A percentile compares a stretch with the other conserved stretches of the same genome.
Evolutionary conservation across 345 rosid species (phyloP).

Genomic region (Dipteronia dyeriana): DNA sequence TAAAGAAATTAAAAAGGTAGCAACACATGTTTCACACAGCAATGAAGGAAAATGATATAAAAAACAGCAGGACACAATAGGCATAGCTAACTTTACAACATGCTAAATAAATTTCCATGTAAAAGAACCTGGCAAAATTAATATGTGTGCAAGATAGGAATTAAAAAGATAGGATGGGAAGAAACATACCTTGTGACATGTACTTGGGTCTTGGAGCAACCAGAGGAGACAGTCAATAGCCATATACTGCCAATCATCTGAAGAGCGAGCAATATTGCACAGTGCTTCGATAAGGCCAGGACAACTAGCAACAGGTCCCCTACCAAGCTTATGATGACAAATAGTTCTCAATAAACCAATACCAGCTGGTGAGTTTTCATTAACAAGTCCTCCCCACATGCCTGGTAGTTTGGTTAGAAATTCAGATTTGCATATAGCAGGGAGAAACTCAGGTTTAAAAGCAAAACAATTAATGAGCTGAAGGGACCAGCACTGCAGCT

Average conservation of each 20-base stretch:
- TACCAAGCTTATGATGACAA: constrained; percentile 93
- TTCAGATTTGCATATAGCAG: constrained; percentile 83
- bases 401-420: constrained; percentile 87
- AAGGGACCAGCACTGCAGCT: constrained; percentile 99
- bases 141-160: neutral
- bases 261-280: constrained; percentile 90
- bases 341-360: constrained; percentile 92
- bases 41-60: neutral
- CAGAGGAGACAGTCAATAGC: constrained; percentile 97
- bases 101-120: neutral
- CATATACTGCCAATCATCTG: constrained; percentile 99
- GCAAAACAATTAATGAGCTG: constrained; percentile 99
- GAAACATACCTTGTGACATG: constrained; percentile 73
- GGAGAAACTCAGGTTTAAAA: constrained; percentile 97
- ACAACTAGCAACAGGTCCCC: constrained; percentile 87
- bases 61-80: neutral
- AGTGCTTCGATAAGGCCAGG: constrained; percentile 84
- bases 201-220: constrained; percentile 90
- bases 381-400: constrained; percentile 99
- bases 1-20: neutral
- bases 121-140: neutral
- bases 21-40: neutral
- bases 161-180: neutral
- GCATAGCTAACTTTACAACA: neutral
- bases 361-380: constrained; percentile 98